phyloP scores from a whole-genome alignment of 176 grass and related monocot species.

The Zizania latifolia region DNA sequence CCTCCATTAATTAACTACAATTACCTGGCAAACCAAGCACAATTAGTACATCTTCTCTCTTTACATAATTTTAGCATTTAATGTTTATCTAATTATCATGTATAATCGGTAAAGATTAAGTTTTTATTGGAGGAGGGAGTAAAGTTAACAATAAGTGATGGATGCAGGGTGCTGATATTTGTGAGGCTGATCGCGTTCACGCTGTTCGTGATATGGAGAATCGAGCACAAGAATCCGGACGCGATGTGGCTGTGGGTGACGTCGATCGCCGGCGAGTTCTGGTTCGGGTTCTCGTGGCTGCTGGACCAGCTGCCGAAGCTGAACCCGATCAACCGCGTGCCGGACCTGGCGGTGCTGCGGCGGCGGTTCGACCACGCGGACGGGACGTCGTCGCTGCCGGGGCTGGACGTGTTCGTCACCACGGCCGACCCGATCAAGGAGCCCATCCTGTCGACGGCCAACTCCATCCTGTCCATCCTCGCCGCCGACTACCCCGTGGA shows the following conservation, averaged over 20 bases:
- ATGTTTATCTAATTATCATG: too few species aligned
- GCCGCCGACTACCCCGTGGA: conserved; percentile 82
- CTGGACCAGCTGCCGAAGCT: conserved; percentile 88
- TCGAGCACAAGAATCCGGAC: conserved; percentile 68
- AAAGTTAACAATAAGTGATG: too few species aligned
- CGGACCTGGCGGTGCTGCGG: conserved; percentile 52
- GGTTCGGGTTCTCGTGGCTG: conserved; percentile 92
- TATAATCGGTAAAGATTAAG: too few species aligned
- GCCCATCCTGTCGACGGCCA: conserved; percentile 73
- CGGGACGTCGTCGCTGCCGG: conserved; percentile 57
- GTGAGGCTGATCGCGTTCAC: conserved; percentile 54
- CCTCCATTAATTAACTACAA: background rate
- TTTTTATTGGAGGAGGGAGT: too few species aligned
- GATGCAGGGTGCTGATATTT: conserved; percentile 68
- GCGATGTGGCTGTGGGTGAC: conserved; percentile 95
- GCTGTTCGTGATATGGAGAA: conserved; percentile 77
- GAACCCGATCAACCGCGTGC: conserved; percentile 74
- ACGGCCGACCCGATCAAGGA: conserved; percentile 86
- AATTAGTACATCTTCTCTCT: too few species aligned
- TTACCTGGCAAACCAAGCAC: background rate
- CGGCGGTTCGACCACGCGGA: conserved; percentile 65
- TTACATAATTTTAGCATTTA: too few species aligned
- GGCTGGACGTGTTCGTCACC: conserved; percentile 80
- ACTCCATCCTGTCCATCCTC: conserved; percentile 92
- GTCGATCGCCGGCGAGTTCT: conserved; percentile 79